Percentiles rank a stretch among this genome's conserved stretches.
phyloP scores from a whole-genome alignment of 257 asterid genomes.

The Petunia secreta region DNA sequence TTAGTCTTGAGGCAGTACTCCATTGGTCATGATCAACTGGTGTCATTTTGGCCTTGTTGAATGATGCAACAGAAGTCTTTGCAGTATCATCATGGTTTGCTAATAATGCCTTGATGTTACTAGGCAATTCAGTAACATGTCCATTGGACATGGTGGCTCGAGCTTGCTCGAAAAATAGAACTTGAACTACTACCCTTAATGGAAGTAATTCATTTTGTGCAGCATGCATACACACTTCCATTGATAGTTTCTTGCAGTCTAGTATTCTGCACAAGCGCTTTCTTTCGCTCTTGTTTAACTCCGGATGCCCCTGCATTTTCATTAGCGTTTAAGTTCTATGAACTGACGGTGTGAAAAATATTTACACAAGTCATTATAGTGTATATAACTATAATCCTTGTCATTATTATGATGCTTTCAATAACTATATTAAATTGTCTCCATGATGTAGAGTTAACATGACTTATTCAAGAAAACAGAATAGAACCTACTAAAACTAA shows the following conservation, averaged over 20 bases:
- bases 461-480: not conserved
- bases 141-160: conserved; percentile 69
- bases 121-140: conserved; percentile 62
- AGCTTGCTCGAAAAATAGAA: conserved; percentile 92
- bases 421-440: not conserved
- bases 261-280: conserved; percentile 67
- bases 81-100: conserved; percentile 48
- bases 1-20: conserved; percentile 60
- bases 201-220: conserved; percentile 94
- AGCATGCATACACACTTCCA: conserved; percentile 85
- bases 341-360: not conserved
- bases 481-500: conserved; percentile 15
- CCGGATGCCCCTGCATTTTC: conserved; percentile 69
- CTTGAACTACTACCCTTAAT: conserved; percentile 81
- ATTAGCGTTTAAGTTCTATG: not conserved
- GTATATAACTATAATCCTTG: not conserved
- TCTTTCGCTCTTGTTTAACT: conserved; percentile 74
- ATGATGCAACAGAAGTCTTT: conserved; percentile 46
- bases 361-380: not conserved
- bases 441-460: not conserved
- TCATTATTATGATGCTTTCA: not conserved
- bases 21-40: conserved; percentile 62
- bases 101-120: conserved; percentile 71
- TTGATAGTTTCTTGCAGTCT: conserved; percentile 77
- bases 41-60: conserved; percentile 33